Percentiles rank a stretch among this genome's conserved stretches.
Evolutionary conservation across 148 eudicot species (phyloP).

Genomic region (Rhododendron henanense): DNA sequence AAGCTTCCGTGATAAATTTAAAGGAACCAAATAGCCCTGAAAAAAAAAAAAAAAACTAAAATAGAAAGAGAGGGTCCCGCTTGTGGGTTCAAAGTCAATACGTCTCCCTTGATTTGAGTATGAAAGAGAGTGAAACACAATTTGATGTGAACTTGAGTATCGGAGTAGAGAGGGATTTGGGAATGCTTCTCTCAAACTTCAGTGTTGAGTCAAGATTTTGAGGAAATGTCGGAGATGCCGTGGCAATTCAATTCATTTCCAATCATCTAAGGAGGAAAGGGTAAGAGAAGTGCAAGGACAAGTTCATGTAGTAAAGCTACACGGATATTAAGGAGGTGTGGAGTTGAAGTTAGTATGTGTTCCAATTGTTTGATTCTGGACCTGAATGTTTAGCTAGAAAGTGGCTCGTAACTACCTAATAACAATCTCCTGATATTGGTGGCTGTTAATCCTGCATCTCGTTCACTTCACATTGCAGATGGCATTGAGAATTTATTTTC

Average conservation of each 20-base stretch:
- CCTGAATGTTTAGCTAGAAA: background rate
- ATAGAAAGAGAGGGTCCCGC: background rate
- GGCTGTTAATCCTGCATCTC: slow-evolving; percentile 13
- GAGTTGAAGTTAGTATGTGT: background rate
- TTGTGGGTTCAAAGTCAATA: background rate
- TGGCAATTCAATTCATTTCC: background rate
- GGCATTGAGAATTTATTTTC: background rate
- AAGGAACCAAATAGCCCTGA: background rate
- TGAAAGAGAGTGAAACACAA: background rate
- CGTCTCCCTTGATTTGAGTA: background rate
- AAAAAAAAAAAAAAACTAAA: background rate
- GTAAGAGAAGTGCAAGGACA: background rate
- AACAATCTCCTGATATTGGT: background rate
- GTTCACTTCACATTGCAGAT: background rate
- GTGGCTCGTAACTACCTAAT: background rate
- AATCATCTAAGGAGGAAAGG: background rate
- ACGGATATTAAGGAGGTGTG: background rate
- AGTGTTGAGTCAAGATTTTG: background rate
- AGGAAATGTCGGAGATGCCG: background rate
- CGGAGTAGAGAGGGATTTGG: background rate
- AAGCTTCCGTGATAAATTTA: background rate
- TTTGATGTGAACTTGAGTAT: background rate
- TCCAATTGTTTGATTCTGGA: background rate
- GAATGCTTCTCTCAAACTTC: background rate
- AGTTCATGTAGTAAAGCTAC: background rate